Evolutionary conservation across 345 rosid genomes (phyloP).

Genomic region (Dipteronia dyeriana): DNA sequence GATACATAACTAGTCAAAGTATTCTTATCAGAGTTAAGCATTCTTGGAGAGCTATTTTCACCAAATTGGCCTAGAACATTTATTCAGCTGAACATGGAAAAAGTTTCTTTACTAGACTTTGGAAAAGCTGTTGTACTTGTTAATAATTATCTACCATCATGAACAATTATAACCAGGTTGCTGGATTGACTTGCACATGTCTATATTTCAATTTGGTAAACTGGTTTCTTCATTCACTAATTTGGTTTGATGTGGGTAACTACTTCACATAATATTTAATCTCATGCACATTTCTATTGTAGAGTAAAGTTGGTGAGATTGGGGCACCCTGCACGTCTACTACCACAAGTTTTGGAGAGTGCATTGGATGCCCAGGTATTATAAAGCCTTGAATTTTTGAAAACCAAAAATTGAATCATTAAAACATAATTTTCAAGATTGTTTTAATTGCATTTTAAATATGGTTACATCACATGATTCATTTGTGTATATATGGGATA

Average conservation of each 20-base stretch:
- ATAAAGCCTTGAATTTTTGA: slow-evolving; percentile 1
- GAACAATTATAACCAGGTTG: not conserved
- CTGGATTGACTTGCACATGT: not conserved
- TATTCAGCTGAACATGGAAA: not conserved
- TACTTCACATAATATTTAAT: not conserved
- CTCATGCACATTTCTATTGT: slow-evolving; percentile 13
- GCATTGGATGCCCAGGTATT: slow-evolving; percentile 91
- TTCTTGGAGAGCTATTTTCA: slow-evolving; percentile 12
- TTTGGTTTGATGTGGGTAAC: not conserved
- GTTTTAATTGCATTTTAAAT: not conserved
- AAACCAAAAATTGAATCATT: not conserved
- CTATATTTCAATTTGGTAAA: slow-evolving; percentile 1
- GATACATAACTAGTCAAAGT: not conserved
- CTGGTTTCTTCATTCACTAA: not conserved
- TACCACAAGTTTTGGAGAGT: slow-evolving; percentile 91
- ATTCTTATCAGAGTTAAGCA: not conserved
- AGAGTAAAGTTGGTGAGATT: slow-evolving; percentile 88
- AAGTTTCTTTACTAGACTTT: slow-evolving; percentile 3
- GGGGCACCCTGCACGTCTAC: slow-evolving; percentile 94
- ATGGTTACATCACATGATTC: not conserved
- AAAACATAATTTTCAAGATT: slow-evolving; percentile 14
- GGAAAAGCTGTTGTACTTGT: not conserved
- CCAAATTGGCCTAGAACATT: not conserved
- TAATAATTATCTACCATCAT: not conserved
- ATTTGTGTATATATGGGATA: not conserved